Base-by-base conservation (phyloP, 176 grass and related monocot genomes). In the Leersia perrieri region DNA sequence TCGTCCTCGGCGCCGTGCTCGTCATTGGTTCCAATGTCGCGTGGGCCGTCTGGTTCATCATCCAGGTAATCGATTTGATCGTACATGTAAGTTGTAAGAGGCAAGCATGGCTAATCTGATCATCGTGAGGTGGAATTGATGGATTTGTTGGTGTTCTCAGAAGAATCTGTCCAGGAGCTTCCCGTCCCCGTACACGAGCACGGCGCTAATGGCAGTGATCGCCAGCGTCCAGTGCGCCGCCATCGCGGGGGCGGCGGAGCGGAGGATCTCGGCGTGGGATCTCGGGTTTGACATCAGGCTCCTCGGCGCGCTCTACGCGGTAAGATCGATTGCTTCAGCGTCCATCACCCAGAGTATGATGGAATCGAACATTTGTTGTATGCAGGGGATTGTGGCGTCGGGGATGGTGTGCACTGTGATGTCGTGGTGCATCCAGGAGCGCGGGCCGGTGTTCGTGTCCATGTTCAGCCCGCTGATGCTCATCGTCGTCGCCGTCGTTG, bases 381-480 rank as follows among this genome's bases (percentile, higher is more conserved):
- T 65, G 4, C 45, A 92, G 87, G 90, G 86, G 22, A 27, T 89
- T 8, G 60, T 86, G 79, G 74, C 66, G 29, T 89, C 87, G 3
- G 86, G 79, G 38, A 27, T 92, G 28, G 78, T 67, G 36, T 57
- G 89, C 47, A 49, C 39, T 29, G 36, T 89, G 32, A 25, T 89
- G 79, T 57, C 68, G 53, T 92, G 90, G 90, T 92, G 90, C 75
- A 86, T 92, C 55, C 75, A 71, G 49, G 86, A 76, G 49, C 88
- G 73, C n/a, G 90, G 90, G 5, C 90, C 90, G 4, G 32, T 89
- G 45, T 92, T 79, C 70, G 87, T 75, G 42, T 92, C 90, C 36
- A 41, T 87, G 25, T 92, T 89, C 41, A 89, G 76, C 62, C 90
- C 90, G 26, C 31, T 92, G 5, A 77, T 77, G 80, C 80, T 92